Evolutionary conservation across 805 yeast genomes (phyloP).

Genomic region (Zygoascus bituminiphila): DNA sequence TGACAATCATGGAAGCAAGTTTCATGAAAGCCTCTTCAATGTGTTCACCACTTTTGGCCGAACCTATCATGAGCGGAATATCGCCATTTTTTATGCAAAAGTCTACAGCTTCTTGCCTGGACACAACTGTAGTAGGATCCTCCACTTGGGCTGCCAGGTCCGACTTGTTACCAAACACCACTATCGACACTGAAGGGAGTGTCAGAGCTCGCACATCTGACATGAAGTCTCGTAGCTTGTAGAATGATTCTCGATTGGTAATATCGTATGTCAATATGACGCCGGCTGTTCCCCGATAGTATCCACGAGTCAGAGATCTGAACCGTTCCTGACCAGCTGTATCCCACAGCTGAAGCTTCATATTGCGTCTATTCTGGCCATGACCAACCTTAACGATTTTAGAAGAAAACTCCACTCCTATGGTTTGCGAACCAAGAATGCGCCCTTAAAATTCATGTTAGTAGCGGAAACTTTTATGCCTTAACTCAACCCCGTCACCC

Average conservation of each 20-base stretch:
- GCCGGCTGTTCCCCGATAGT: conserved; percentile 92
- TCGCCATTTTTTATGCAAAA: conserved; percentile 29
- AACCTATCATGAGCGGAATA: conserved; percentile 33
- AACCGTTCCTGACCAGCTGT: conserved; percentile 97
- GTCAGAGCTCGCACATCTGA: conserved; percentile 86
- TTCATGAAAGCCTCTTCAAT: conserved; percentile 35
- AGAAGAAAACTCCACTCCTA: conserved; percentile 34
- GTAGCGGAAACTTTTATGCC: too few relatives aligned
- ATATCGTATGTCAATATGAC: conserved; percentile 88
- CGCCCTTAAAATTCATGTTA: conserved; percentile 22
- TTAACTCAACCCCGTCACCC: not conserved
- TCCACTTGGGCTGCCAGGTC: conserved; percentile 45
- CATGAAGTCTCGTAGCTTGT: conserved; percentile 79
- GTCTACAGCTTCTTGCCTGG: conserved; percentile 30
- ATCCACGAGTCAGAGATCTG: conserved; percentile 88
- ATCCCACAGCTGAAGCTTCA: conserved; percentile 93
- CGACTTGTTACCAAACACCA: conserved; percentile 84
- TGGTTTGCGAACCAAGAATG: conserved; percentile 30
- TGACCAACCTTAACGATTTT: conserved; percentile 31
- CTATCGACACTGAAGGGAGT: conserved; percentile 83
- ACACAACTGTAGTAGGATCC: conserved; percentile 27
- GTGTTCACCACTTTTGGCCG: conserved; percentile 37
- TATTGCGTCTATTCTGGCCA: conserved; percentile 10
- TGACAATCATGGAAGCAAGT: conserved; percentile 34
- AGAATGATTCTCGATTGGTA: conserved; percentile 76